phyloP scores from a whole-genome alignment of 441 rosid species.

The Populus hybrid region DNA sequence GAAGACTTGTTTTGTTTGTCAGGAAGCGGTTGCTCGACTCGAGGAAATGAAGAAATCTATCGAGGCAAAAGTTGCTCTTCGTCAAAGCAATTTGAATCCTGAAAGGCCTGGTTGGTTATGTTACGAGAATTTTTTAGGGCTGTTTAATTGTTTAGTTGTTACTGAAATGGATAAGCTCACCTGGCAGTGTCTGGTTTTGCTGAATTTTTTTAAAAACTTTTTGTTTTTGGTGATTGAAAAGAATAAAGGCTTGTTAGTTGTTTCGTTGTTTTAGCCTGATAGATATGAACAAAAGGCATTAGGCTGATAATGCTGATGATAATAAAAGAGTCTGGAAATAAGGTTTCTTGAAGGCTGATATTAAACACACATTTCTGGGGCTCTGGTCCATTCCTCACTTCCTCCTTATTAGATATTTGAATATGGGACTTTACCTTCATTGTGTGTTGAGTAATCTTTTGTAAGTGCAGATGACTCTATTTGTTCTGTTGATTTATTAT shows the following conservation, averaged over 20 bases:
- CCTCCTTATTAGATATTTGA: not conserved
- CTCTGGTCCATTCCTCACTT: not conserved
- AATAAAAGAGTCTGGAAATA: not conserved
- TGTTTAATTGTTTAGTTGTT: slow-evolving; percentile 6
- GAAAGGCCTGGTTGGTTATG: slow-evolving; percentile 79
- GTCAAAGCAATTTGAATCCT: slow-evolving; percentile 87
- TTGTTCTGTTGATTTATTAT: not conserved
- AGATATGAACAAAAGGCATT: not conserved
- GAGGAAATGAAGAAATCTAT: slow-evolving; percentile 66
- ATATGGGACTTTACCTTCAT: not conserved
- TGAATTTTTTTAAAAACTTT: not conserved
- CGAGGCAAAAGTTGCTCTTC: slow-evolving; percentile 87
- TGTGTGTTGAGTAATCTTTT: not conserved
- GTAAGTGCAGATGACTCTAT: not conserved
- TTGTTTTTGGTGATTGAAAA: not conserved
- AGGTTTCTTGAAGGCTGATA: slow-evolving; percentile 1
- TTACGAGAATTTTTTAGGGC: slow-evolving; percentile 9
- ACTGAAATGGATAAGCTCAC: slow-evolving; percentile 4
- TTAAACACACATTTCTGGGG: not conserved
- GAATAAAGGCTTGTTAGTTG: not conserved
- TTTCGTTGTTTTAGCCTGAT: not conserved
- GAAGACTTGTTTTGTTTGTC: slow-evolving; percentile 11
- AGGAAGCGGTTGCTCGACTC: slow-evolving; percentile 89
- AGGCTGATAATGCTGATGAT: not conserved
- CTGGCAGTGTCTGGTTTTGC: slow-evolving; percentile 1